Percentiles rank a stretch among this genome's conserved stretches.
phyloP scores from a whole-genome alignment of 768 basidiomycete species.

The Mycena capillaripes region DNA sequence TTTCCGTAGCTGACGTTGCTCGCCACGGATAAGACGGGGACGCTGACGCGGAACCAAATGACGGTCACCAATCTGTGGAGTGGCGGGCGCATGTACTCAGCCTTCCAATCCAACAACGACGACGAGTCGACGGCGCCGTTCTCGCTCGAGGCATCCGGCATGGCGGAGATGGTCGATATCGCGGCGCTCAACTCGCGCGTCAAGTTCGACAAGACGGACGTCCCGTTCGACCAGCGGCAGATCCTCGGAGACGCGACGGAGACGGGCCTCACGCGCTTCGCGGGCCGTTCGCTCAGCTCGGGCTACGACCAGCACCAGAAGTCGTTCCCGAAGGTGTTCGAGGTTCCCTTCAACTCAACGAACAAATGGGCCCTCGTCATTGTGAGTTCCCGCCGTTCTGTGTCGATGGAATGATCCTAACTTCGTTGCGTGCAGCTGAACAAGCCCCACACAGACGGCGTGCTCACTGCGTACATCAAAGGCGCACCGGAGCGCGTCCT shows the following conservation, averaged over 20 bases:
- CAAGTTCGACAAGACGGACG: slow-evolving; percentile 76
- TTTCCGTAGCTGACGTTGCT: slow-evolving; percentile 69
- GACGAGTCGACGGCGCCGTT: slow-evolving; percentile 65
- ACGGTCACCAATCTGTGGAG: slow-evolving; percentile 81
- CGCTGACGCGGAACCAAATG: slow-evolving; percentile 81
- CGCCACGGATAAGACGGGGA: slow-evolving; percentile 82
- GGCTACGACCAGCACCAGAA: slow-evolving; percentile 70
- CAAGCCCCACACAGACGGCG: slow-evolving; percentile 65
- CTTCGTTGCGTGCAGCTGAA: slow-evolving; percentile 58
- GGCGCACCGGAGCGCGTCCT: slow-evolving; percentile 80
- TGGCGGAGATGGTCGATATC: slow-evolving; percentile 75
- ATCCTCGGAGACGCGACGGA: slow-evolving; percentile 84
- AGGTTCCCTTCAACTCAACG: slow-evolving; percentile 81
- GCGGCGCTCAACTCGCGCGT: slow-evolving; percentile 77
- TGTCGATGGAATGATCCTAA: background rate
- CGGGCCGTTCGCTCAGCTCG: slow-evolving; percentile 63
- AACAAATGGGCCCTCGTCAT: slow-evolving; percentile 84
- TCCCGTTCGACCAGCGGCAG: slow-evolving; percentile 71
- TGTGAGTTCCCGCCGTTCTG: slow-evolving; percentile 57
- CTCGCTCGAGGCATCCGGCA: slow-evolving; percentile 66
- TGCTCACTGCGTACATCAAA: slow-evolving; percentile 71
- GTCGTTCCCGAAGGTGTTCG: slow-evolving; percentile 72
- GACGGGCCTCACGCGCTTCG: slow-evolving; percentile 79
- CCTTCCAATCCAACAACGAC: slow-evolving; percentile 82
- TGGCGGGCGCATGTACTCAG: slow-evolving; percentile 71